A percentile compares a stretch with the other conserved stretches of the same genome.
phyloP scores from a whole-genome alignment of 2,329 filamentous ascomycete genomes.

The Aspergillus luchuensis region DNA sequence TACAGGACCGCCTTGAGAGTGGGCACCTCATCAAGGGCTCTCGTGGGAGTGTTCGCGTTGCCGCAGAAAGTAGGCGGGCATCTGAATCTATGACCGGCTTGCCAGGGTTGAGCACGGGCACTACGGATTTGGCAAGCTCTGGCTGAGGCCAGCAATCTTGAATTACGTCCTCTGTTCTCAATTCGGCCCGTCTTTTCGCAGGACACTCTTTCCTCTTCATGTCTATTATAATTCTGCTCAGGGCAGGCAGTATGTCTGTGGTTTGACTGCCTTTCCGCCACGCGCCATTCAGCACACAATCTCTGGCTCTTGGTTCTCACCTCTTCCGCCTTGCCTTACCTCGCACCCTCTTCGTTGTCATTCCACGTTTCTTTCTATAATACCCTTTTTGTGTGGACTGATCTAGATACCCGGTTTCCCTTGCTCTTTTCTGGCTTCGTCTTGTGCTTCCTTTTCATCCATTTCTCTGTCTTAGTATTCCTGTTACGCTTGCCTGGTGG shows the following conservation, averaged over 20 bases:
- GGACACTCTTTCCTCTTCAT: not conserved
- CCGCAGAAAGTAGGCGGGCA: constrained; percentile 43
- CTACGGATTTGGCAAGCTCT: not conserved
- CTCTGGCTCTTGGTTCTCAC: not conserved
- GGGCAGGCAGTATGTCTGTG: not conserved
- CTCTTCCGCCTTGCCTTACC: not conserved
- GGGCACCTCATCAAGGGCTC: constrained; percentile 69
- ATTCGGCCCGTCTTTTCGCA: no score
- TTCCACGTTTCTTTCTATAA: constrained; percentile 25
- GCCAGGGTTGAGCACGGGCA: constrained; percentile 30
- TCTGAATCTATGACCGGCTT: constrained; percentile 32
- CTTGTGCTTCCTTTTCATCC: constrained; percentile 2
- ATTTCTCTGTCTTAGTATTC: not conserved
- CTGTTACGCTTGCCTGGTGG: not conserved
- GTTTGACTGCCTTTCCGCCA: not conserved
- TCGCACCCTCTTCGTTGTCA: constrained; percentile 4
- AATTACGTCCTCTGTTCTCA: no score
- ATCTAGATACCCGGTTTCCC: constrained; percentile 30
- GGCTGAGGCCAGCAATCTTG: not conserved
- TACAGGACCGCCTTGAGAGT: constrained; percentile 79
- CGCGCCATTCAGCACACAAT: not conserved
- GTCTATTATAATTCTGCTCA: not conserved
- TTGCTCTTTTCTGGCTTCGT: constrained; percentile 11
- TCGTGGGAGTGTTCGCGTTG: constrained; percentile 67
- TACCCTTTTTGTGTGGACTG: constrained; percentile 12